Conservation (phyloP, 1,284 basidiomycete genomes). For the Pterulicium gracile region DNA sequence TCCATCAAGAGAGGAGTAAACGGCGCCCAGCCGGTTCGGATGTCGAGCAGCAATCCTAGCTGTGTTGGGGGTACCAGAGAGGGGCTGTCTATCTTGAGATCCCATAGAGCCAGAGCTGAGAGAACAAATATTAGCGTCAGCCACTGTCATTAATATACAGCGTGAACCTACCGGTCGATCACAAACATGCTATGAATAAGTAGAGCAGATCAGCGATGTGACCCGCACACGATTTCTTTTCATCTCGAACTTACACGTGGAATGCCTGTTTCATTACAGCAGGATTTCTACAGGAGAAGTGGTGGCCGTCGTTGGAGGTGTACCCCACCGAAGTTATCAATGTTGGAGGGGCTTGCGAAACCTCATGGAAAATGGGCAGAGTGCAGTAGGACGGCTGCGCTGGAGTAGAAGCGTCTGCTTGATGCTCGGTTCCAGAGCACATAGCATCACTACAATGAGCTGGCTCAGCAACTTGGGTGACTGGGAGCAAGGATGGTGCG, state of each 20-base stretch:
- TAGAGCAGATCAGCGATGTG: background rate
- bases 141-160: too few relatives aligned
- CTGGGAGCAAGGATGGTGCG: background rate
- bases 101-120: conserved; percentile 46
- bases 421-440: conserved; percentile 45
- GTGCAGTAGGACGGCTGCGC: conserved; percentile 45
- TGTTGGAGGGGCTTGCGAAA: conserved; percentile 19
- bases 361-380: conserved; percentile 42
- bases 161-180: conserved; percentile 36
- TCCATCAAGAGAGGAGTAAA: conserved; percentile 38
- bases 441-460: conserved; percentile 50
- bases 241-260: conserved; percentile 37
- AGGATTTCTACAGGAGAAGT: conserved; percentile 46
- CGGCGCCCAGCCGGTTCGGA: conserved; percentile 47
- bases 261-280: conserved; percentile 40
- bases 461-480: background rate
- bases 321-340: conserved; percentile 29
- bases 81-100: conserved; percentile 27
- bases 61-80: conserved; percentile 33
- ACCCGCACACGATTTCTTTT: background rate
- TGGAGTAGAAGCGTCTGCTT: conserved; percentile 22
- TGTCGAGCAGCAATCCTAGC: conserved; percentile 22
- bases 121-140: too few relatives aligned
- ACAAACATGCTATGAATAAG: conserved; percentile 32
- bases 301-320: conserved; percentile 44